Evolutionary conservation across 2,329 filamentous ascomycete species (phyloP).

Genomic region (Colletotrichum gigasporum): DNA sequence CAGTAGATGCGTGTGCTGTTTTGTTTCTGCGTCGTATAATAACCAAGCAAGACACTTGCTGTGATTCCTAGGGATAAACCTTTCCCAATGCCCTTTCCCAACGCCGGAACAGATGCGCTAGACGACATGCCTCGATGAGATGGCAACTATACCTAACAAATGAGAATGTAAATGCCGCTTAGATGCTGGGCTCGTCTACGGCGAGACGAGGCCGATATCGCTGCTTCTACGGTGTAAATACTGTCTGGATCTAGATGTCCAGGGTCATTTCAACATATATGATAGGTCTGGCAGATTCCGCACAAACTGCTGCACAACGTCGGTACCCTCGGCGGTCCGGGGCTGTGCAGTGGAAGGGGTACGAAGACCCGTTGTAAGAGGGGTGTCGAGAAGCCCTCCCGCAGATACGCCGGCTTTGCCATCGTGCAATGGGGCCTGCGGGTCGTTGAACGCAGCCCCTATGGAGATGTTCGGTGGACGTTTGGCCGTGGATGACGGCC

Average conservation of each 20-base stretch:
- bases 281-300: slow-evolving; percentile 53
- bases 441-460: neutral
- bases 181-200: neutral
- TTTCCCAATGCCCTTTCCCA: slow-evolving; percentile 4
- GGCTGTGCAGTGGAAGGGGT: slow-evolving; percentile 4
- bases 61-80: no score
- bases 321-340: slow-evolving; percentile 39
- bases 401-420: slow-evolving; percentile 13
- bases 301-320: slow-evolving; percentile 46
- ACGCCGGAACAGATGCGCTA: slow-evolving; percentile 18
- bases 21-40: no score
- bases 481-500: slow-evolving; percentile 14
- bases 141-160: no score
- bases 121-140: slow-evolving; percentile 3
- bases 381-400: slow-evolving; percentile 1
- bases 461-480: slow-evolving; percentile 18
- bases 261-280: slow-evolving; percentile 52
- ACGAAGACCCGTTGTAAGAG: slow-evolving; percentile 1
- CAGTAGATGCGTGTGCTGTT: no score
- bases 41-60: no score
- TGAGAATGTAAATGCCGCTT: slow-evolving; percentile 4
- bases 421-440: slow-evolving; percentile 8
- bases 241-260: neutral
- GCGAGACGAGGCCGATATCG: slow-evolving; percentile 5
- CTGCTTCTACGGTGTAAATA: neutral